phyloP scores from a whole-genome alignment of 768 basidiomycete genomes.

The Hirschioporus abietinus region DNA sequence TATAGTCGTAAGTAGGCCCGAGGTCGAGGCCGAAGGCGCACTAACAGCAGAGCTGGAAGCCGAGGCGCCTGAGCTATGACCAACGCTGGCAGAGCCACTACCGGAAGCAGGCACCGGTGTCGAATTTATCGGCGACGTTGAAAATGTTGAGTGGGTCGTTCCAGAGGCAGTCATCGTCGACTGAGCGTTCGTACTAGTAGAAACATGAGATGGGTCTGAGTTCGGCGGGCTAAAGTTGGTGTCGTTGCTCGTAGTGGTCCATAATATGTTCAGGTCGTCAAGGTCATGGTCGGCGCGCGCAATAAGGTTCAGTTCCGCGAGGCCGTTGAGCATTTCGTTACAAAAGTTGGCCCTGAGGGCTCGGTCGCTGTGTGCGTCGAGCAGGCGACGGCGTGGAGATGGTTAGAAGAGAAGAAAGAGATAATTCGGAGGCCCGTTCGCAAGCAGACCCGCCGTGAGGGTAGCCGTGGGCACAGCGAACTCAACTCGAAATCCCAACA shows the following conservation, averaged over 20 bases:
- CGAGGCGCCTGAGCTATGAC: neutral
- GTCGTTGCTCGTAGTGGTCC: neutral
- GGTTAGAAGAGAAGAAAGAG: neutral
- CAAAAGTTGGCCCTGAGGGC: neutral
- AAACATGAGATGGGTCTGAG: neutral
- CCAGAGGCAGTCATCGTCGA: neutral
- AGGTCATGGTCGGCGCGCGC: slow-evolving; percentile 1
- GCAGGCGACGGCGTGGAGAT: neutral
- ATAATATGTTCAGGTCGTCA: neutral
- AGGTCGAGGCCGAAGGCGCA: neutral
- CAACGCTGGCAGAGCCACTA: neutral
- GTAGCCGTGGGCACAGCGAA: neutral
- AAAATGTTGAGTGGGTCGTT: neutral
- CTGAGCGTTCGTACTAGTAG: neutral
- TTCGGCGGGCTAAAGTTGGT: neutral
- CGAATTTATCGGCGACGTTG: slow-evolving; percentile 2
- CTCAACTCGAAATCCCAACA: neutral
- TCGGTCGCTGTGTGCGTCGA: neutral
- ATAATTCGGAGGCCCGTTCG: neutral
- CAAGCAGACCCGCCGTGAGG: neutral
- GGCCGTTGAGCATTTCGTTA: neutral
- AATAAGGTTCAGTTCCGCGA: neutral
- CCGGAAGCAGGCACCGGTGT: neutral
- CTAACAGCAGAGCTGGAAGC: neutral
- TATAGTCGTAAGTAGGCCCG: neutral